These are phyloP conservation scores for Pythium coloratum DNA, from an alignment of 352 stramenopile genomes.

Conservation along the genomic window DNA sequence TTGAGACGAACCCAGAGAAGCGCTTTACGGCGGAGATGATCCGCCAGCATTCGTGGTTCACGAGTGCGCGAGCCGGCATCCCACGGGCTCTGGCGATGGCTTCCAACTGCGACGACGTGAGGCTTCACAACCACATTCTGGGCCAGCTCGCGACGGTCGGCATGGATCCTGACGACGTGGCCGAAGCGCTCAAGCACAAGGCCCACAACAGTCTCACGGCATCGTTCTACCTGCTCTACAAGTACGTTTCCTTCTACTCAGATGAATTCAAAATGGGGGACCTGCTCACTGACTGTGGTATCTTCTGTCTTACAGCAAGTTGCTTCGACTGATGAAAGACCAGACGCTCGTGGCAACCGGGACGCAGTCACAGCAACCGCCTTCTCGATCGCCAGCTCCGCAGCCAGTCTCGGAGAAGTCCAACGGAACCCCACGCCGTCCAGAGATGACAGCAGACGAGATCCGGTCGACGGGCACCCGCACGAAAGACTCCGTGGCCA, in stretches of 20 bases:
- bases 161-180: slow-evolving; percentile 41
- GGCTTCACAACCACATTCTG: slow-evolving; percentile 48
- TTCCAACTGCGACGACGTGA: slow-evolving; percentile 28
- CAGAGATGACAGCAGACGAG: slow-evolving; percentile 15
- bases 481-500: slow-evolving; percentile 14
- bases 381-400: not conserved
- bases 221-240: slow-evolving; percentile 77
- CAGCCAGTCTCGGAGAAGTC: not conserved
- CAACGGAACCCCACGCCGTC: slow-evolving; percentile 20
- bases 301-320: slow-evolving; percentile 29
- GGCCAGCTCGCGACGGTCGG: slow-evolving; percentile 51
- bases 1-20: slow-evolving; percentile 84
- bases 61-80: slow-evolving; percentile 23
- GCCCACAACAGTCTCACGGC: slow-evolving; percentile 71
- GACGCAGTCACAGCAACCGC: not conserved
- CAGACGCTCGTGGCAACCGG: not conserved
- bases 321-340: slow-evolving; percentile 44
- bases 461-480: slow-evolving; percentile 16
- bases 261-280: too few species aligned
- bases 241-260: too few species aligned
- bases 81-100: slow-evolving; percentile 22
- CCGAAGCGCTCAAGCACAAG: slow-evolving; percentile 43
- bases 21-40: slow-evolving; percentile 77
- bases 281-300: not conserved
- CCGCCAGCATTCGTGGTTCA: slow-evolving; percentile 80